Base-by-base conservation (phyloP, 768 basidiomycete species). In the Russula sp. region DNA sequence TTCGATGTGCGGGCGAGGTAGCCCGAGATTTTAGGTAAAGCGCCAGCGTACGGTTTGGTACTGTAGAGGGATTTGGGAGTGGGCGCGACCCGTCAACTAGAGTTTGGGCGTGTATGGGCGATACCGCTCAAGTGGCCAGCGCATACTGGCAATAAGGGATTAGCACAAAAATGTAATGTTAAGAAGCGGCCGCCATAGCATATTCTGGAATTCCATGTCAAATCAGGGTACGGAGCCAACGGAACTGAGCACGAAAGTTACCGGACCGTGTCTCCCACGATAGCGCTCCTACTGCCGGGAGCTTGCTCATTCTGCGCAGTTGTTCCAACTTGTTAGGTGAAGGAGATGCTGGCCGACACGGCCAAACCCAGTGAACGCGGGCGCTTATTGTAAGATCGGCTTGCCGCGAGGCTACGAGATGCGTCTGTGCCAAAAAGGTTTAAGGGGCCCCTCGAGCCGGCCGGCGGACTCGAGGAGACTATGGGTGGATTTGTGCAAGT, bases 171-270 rank as follows among this genome's bases (percentile, higher is more conserved):
- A 27, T 27, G 27, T 27, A 27, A 53, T 40, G 53, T 54, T 59
- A 32, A 48, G n/a, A 14, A 45, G 40, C 32, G 32, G 22, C 47
- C 47, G 47, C 7, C 9, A 5, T 51, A 20, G 16, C 34, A 37
- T n/a, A 44, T 60, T 61, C 44, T 54, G 59, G 59, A 61, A 61
- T 54, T 61, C 50, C 20, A 22, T 18, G 51, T 53, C 59, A 39
- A n/a, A 50, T 55, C 53, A 40, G 13, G 22, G 6, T 34, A n/a
- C 34, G n/a, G 49, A 32, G 31, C 20, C 7, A 20, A 22, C 52
- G 52, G 44, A 53, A 53, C 4, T 4, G 51, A 52, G 22, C 35
- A 35, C 20, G 56, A 55, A 51, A 34, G 50, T 51, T 34, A 18
- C 50, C 32, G 22, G 27, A 6, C 31, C 31, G 32, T 1, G 8